These are phyloP conservation scores for Sphaceloma murrayae DNA, from an alignment of 2,329 filamentous ascomycete genomes.

Conservation along the genomic window DNA sequence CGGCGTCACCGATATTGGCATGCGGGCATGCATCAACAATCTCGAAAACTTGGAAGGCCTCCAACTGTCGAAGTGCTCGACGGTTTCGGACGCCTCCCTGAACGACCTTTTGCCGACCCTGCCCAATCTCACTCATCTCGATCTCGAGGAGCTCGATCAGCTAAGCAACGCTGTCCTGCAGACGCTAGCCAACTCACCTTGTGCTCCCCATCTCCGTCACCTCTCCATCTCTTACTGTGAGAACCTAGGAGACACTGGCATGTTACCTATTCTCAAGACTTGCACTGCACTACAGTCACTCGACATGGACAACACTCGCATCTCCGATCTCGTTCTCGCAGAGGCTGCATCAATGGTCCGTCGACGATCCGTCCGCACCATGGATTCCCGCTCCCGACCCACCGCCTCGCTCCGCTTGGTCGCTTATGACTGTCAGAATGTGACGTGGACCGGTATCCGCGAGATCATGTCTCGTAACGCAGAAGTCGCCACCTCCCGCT, in stretches of 20 bases:
- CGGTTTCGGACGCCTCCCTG: constrained; percentile 64
- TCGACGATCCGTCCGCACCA: constrained; percentile 36
- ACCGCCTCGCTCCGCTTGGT: constrained; percentile 61
- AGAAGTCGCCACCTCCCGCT: constrained; percentile 49
- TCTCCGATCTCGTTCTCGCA: constrained; percentile 74
- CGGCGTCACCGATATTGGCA: constrained; percentile 60
- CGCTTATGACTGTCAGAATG: constrained; percentile 82
- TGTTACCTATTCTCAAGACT: constrained; percentile 70
- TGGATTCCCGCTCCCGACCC: constrained; percentile 31
- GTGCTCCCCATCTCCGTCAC: constrained; percentile 61
- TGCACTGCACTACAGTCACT: constrained; percentile 61
- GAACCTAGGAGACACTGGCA: constrained; percentile 68
- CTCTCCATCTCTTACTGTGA: constrained; percentile 88
- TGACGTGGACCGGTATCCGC: constrained; percentile 85
- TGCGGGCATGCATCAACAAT: constrained; percentile 62
- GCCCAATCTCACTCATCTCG: constrained; percentile 71
- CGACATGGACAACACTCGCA: constrained; percentile 87
- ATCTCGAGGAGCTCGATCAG: constrained; percentile 73
- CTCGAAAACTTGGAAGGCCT: constrained; percentile 74
- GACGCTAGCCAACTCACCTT: constrained; percentile 66
- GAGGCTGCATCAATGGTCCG: constrained; percentile 78
- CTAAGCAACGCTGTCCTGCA: constrained; percentile 68
- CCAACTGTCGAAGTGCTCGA: constrained; percentile 67
- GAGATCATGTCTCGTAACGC: constrained; percentile 81
- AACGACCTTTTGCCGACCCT: constrained; percentile 63